phyloP scores from a whole-genome alignment of 2,329 filamentous ascomycete genomes.

The Ophiostoma himal-ulmi region DNA sequence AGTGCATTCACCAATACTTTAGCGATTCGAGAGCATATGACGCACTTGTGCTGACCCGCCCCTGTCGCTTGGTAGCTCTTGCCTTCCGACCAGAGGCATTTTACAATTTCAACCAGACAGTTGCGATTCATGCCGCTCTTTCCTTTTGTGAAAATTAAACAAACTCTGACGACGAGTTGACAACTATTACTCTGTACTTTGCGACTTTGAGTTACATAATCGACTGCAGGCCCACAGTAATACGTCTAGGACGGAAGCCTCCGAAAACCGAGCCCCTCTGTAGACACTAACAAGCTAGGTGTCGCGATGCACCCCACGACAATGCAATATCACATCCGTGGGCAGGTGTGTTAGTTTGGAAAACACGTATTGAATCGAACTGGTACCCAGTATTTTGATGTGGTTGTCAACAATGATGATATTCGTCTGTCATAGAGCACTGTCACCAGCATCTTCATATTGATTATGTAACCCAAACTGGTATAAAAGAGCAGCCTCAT shows the following conservation, averaged over 20 bases:
- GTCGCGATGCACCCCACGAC: constrained; percentile 6
- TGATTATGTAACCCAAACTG: too few relatives aligned
- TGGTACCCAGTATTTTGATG: background rate
- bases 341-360: background rate
- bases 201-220: background rate
- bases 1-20: background rate
- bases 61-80: background rate
- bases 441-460: too few relatives aligned
- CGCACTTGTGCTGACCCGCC: constrained; percentile 1
- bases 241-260: constrained; percentile 16
- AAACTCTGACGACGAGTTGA: background rate
- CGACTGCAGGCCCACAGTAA: background rate
- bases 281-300: background rate
- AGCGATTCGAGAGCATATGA: background rate
- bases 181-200: background rate
- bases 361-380: background rate
- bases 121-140: background rate
- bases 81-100: background rate
- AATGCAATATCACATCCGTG: background rate
- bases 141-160: background rate
- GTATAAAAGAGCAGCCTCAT: too few relatives aligned
- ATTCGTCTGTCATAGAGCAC: background rate
- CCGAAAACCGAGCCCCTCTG: constrained; percentile 16
- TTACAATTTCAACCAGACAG: background rate
- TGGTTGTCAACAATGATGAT: background rate